A percentile compares a stretch with the other conserved stretches of the same genome.
phyloP scores from a whole-genome alignment of 306 rosid species.

The Medicago lupulina region DNA sequence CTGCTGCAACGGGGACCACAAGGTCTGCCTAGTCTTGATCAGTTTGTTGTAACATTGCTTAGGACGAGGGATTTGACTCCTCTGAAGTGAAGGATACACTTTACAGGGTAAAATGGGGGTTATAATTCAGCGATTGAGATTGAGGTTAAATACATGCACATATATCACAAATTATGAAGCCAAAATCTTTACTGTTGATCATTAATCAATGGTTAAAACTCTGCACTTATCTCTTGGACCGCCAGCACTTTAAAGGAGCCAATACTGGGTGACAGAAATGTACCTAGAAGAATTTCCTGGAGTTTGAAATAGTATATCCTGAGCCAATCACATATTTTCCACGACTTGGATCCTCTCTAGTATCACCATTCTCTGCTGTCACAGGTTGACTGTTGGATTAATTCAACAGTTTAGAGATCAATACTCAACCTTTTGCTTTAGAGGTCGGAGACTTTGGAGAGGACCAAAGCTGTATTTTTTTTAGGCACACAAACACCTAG shows the following conservation, averaged over 20 bases:
- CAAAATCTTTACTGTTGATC: no score
- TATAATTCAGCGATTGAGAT: background rate
- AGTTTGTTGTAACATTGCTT: background rate
- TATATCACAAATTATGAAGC: background rate
- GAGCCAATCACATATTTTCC: background rate
- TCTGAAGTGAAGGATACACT: background rate
- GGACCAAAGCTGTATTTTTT: no score
- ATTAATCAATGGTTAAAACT: no score
- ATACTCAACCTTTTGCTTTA: no score
- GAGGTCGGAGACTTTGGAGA: no score
- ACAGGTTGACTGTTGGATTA: background rate
- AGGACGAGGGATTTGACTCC: background rate
- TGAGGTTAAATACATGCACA: background rate
- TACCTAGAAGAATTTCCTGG: background rate
- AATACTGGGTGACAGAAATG: background rate
- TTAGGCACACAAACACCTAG: background rate
- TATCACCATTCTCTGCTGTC: background rate
- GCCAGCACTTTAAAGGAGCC: no score
- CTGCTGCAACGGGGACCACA: background rate
- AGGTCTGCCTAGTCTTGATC: background rate
- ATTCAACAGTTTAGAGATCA: background rate
- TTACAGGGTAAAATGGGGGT: background rate
- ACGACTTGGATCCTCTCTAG: background rate
- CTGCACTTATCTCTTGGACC: no score
- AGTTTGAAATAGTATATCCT: constrained; percentile 1